phyloP scores from a whole-genome alignment of 2,329 filamentous ascomycete species.

The Epichloe bromicola region DNA sequence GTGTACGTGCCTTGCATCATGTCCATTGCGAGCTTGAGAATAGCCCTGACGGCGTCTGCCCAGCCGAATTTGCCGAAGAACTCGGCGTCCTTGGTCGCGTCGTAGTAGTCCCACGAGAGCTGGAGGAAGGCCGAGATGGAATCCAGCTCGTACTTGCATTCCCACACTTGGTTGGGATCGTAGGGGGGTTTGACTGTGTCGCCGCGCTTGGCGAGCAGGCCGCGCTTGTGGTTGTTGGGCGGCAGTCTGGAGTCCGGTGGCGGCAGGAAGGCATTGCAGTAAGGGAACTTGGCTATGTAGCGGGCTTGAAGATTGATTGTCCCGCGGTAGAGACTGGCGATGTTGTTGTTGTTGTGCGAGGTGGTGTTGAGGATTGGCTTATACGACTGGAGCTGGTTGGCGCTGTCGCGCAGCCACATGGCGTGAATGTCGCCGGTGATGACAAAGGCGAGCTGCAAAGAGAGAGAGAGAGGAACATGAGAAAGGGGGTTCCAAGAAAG shows the following conservation, averaged over 20 bases:
- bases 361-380: constrained; percentile 46
- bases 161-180: constrained; percentile 62
- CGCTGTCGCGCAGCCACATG: constrained; percentile 85
- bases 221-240: constrained; percentile 9
- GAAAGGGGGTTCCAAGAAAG: too few species aligned
- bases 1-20: constrained; percentile 67
- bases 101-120: constrained; percentile 68
- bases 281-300: constrained; percentile 57
- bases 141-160: constrained; percentile 95
- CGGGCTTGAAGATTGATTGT: constrained; percentile 66
- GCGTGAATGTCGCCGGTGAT: constrained; percentile 85
- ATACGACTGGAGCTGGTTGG: constrained; percentile 68
- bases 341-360: constrained; percentile 24
- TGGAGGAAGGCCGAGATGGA: constrained; percentile 78
- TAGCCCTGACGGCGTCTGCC: constrained; percentile 55
- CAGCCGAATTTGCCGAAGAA: constrained; percentile 65
- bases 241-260: constrained; percentile 50
- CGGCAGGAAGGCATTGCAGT: constrained; percentile 92
- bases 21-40: constrained; percentile 55
- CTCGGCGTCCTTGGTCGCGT: constrained; percentile 54
- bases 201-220: constrained; percentile 15
- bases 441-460: constrained; percentile 53
- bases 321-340: constrained; percentile 59
- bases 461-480: background rate
- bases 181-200: constrained; percentile 51